Percentiles rank a stretch among this genome's conserved stretches.
Evolutionary conservation across 371 early-diverging fungal species (phyloP).

Genomic region (Mortierella sp.): DNA sequence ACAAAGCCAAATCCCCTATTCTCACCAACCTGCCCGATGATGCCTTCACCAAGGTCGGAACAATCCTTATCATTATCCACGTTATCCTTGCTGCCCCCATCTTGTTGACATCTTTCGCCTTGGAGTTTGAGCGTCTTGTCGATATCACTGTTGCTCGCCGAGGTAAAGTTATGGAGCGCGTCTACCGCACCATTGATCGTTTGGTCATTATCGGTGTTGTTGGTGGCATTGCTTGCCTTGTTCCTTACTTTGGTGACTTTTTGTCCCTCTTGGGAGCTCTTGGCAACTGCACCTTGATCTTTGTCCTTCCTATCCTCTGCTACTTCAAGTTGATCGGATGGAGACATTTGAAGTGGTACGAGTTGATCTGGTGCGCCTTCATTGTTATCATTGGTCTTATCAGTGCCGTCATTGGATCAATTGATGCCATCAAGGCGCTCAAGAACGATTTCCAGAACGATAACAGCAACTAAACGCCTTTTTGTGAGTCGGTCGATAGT

Average conservation of each 20-base stretch:
- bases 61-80: conserved; percentile 82
- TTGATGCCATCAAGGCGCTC: conserved; percentile 68
- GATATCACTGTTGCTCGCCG: conserved; percentile 67
- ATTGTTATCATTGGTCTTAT: conserved; percentile 75
- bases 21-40: conserved; percentile 77
- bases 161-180: conserved; percentile 63
- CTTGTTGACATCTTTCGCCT: conserved; percentile 80
- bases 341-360: conserved; percentile 66
- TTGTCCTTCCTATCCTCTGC: conserved; percentile 83
- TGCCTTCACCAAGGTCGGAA: conserved; percentile 71
- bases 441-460: conserved; percentile 15
- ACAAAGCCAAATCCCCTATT: conserved; percentile 73
- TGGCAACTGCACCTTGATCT: conserved; percentile 79
- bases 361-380: conserved; percentile 71
- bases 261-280: conserved; percentile 85
- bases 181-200: conserved; percentile 68
- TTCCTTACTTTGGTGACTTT: conserved; percentile 82
- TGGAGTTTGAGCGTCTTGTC: conserved; percentile 75
- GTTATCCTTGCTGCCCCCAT: conserved; percentile 86
- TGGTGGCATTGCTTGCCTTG: conserved; percentile 71
- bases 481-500: background rate
- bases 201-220: conserved; percentile 62
- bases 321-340: conserved; percentile 79
- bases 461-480: background rate
- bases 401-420: conserved; percentile 81